Evolutionary conservation across 768 basidiomycete species (phyloP).

Genomic region (Naematelia aurantialba): DNA sequence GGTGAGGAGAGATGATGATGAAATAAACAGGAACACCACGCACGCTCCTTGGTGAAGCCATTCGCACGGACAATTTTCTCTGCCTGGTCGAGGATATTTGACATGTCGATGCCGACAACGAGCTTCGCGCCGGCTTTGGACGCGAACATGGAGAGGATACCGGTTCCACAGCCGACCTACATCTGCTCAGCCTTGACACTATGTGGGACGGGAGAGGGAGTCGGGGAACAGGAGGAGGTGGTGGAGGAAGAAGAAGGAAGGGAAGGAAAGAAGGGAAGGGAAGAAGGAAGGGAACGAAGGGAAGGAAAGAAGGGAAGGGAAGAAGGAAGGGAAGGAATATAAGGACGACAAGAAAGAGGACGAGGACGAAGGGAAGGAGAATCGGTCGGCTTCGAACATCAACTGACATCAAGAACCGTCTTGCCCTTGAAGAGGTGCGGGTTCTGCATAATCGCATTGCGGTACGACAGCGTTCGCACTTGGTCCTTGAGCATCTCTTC

Average conservation of each 20-base stretch:
- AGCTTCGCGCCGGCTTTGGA: conserved; percentile 91
- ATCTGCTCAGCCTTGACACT: not conserved
- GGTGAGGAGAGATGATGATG: not conserved
- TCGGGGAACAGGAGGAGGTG: not conserved
- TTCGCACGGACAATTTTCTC: conserved; percentile 94
- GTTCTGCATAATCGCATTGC: conserved; percentile 90
- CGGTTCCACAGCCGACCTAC: conserved; percentile 91
- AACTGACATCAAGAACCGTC: conserved; percentile 72
- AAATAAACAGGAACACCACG: conserved; percentile 45
- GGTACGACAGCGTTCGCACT: conserved; percentile 93
- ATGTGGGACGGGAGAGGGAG: not conserved
- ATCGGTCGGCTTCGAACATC: not conserved
- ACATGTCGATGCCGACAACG: conserved; percentile 99
- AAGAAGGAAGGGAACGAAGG: not conserved
- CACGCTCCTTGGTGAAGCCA: conserved; percentile 83
- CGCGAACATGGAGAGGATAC: conserved; percentile 96
- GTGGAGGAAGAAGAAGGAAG: not conserved
- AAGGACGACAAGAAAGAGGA: not conserved
- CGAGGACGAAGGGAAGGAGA: not conserved
- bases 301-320: not conserved
- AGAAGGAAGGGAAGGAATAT: not conserved
- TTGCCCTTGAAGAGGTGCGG: conserved; percentile 91
- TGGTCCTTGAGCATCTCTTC: conserved; percentile 99
- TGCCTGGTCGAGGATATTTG: conserved; percentile 99
- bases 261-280: not conserved